phyloP scores from a whole-genome alignment of 257 asterid genomes.

The Knoxia roxburghii region DNA sequence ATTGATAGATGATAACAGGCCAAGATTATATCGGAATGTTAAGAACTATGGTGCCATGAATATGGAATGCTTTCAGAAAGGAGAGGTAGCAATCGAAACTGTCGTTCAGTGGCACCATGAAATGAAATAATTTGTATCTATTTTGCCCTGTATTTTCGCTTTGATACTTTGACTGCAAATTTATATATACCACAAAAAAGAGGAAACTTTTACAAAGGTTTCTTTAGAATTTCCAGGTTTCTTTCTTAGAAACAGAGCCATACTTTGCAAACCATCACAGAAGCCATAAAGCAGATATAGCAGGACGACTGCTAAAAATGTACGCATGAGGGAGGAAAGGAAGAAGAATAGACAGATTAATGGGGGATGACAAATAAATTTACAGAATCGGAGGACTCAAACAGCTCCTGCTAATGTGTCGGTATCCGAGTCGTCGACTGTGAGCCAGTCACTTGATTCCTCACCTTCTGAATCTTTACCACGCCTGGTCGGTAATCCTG shows the following conservation, averaged over 20 bases:
- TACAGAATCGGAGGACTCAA: conserved; percentile 21
- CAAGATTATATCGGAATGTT: conserved; percentile 30
- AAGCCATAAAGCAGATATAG: background rate
- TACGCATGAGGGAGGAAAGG: background rate
- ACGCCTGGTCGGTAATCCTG: conserved; percentile 22
- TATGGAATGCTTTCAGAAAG: conserved; percentile 10
- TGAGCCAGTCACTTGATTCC: conserved; percentile 73
- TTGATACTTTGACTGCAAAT: background rate
- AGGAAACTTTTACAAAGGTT: background rate
- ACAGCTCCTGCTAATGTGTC: conserved; percentile 36
- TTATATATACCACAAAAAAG: background rate
- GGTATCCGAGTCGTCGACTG: conserved; percentile 56
- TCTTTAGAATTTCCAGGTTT: background rate
- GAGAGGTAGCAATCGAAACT: conserved; percentile 8
- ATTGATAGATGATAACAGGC: conserved; percentile 26
- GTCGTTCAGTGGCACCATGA: background rate
- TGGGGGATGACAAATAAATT: background rate
- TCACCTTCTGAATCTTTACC: conserved; percentile 69
- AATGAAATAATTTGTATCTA: too few species aligned
- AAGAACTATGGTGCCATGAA: conserved; percentile 15
- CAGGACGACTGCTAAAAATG: background rate
- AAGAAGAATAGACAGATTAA: conserved; percentile 4
- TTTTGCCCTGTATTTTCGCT: too few species aligned
- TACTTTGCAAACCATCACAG: background rate
- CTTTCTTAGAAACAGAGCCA: background rate